phyloP scores from a whole-genome alignment of 768 basidiomycete genomes.

The Amanita polypyramis region DNA sequence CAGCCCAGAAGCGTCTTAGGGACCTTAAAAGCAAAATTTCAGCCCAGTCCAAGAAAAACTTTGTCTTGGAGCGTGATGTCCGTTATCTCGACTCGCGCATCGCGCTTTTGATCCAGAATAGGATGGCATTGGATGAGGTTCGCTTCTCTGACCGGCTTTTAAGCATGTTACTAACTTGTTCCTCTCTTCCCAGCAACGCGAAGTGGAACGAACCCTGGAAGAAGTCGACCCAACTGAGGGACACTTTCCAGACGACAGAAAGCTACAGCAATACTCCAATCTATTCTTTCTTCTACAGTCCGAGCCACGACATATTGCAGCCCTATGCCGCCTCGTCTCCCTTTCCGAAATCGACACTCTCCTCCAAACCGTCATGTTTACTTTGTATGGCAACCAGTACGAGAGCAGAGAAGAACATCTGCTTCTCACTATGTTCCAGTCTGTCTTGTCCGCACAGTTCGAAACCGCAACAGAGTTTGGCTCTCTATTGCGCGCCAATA shows the following conservation, averaged over 20 bases:
- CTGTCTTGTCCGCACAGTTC: conserved; percentile 96
- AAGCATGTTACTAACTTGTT: conserved; percentile 3
- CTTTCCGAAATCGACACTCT: conserved; percentile 97
- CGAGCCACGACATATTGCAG: conserved; percentile 94
- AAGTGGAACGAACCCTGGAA: conserved; percentile 91
- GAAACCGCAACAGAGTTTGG: conserved; percentile 99
- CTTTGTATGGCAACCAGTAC: conserved; percentile 98
- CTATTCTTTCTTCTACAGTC: conserved; percentile 98
- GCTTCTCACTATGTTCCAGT: conserved; percentile 98
- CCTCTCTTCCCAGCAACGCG: conserved; percentile 58
- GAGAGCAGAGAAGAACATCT: conserved; percentile 97
- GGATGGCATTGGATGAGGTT: conserved; percentile 94
- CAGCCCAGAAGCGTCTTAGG: conserved; percentile 93
- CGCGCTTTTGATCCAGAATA: conserved; percentile 94
- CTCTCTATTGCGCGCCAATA: conserved; percentile 96
- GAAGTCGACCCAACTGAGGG: conserved; percentile 92
- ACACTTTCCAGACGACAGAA: conserved; percentile 89
- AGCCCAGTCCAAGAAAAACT: conserved; percentile 99
- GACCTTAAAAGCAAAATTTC: conserved; percentile 97
- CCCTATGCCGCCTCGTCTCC: conserved; percentile 92
- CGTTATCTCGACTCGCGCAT: conserved; percentile 97
- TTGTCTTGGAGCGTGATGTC: conserved; percentile 96
- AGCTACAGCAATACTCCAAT: conserved; percentile 93
- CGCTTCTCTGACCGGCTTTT: conserved; percentile 16
- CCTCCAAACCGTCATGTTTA: conserved; percentile 99